Conservation (phyloP, 75 land plant species). For the Adiantum capillusveneris region DNA sequence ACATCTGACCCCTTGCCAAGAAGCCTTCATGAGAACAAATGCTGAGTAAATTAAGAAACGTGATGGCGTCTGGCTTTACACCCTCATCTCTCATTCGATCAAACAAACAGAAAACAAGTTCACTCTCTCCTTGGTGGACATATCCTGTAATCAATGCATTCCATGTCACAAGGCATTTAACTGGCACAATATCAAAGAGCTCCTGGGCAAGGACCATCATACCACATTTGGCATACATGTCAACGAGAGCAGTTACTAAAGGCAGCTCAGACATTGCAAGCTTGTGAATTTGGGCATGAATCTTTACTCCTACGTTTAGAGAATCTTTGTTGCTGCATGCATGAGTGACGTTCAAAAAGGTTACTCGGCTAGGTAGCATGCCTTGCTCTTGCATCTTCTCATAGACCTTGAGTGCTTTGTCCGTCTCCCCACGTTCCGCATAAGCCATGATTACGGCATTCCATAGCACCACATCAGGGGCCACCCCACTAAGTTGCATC, state of each 20-base stretch:
- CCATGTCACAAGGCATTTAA: slow-evolving; percentile 9
- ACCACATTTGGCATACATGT: slow-evolving; percentile 10
- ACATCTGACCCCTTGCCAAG: slow-evolving; percentile 3
- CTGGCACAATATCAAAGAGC: not conserved
- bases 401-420: slow-evolving; percentile 26
- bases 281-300: slow-evolving; percentile 6
- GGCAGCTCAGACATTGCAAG: not conserved
- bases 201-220: not conserved
- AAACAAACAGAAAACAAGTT: not conserved
- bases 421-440: slow-evolving; percentile 18
- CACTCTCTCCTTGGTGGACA: slow-evolving; percentile 3
- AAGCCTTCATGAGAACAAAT: slow-evolving; percentile 13
- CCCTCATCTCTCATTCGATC: slow-evolving; percentile 1
- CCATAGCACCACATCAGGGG: slow-evolving; percentile 37
- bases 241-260: slow-evolving; percentile 3
- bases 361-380: slow-evolving; percentile 12
- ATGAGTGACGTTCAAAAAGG: slow-evolving; percentile 9
- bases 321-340: slow-evolving; percentile 16
- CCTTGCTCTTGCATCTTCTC: slow-evolving; percentile 9
- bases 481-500: slow-evolving; percentile 17
- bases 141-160: slow-evolving; percentile 10
- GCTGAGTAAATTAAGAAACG: slow-evolving; percentile 7
- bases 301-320: slow-evolving; percentile 3
- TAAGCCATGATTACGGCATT: slow-evolving; percentile 30
- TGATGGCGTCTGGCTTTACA: slow-evolving; percentile 5